Evolutionary conservation across 306 rosid genomes (phyloP), one percentile per base, ranked within the genome.

Genomic region (Medicago ruthenica): DNA sequence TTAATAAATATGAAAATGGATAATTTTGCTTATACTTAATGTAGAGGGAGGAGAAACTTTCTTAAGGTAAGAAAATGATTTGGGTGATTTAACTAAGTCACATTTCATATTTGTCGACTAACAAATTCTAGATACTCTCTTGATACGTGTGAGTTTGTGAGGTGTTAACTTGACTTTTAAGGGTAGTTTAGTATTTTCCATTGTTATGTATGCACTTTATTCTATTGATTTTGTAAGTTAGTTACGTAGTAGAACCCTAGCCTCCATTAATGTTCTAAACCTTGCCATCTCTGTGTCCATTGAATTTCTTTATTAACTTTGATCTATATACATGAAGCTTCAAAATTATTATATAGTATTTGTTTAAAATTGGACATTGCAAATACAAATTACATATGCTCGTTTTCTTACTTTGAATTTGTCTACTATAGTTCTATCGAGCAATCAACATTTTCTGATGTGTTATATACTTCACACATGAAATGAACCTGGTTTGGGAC

Each of bases 331-430:
- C n/a, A 21, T 4, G 57, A 14, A 21, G 48, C 36, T 67, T 37
- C 42, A 53, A 42, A 69, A 76, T 48, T 80, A 58, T 22, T 58
- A 22, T 58, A 22, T 27, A 27, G 31, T 24, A 18, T 34, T 54
- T 69, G 15, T 34, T 76, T 48, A 18, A 73, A 63, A 44, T 41
- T 69, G 66, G 58, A 36, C 21, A 36, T 59, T 8, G 24, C 65
- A 65, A 50, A 18, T 50, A 64, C n/a, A 74, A 69, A 7, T 42
- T 40, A 40, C 8, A 8, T 54, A 37, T 71, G 39, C 10, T 79
- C 47, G 45, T 27, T 67, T 54, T 76, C 79, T 79, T 55, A 67
- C 45, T 70, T 61, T 77, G 8, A 47, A 9, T 51, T 12, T 73
- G 60, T 34, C 37, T 34, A 34, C 37, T 34, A 34, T 34, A 34